Percentiles rank a stretch among this genome's conserved stretches.
Conservation (phyloP, 495 filamentous ascomycete species). For the Penicillium dipodomyicola region DNA sequence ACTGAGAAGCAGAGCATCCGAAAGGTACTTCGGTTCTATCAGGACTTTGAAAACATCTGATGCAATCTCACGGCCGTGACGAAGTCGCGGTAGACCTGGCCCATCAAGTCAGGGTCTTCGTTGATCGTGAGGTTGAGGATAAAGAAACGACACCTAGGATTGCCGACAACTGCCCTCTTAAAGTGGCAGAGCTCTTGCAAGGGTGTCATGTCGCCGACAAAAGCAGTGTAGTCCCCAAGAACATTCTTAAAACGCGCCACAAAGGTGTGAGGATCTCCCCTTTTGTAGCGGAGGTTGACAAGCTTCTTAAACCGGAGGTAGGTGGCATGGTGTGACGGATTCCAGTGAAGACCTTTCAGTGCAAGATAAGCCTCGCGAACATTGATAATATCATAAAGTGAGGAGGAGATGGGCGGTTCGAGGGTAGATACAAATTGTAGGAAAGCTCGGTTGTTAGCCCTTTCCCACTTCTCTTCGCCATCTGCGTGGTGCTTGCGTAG, state of each 20-base stretch:
- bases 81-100: neutral
- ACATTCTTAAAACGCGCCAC: neutral
- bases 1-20: neutral
- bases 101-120: neutral
- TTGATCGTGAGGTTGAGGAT: neutral
- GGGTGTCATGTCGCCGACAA: neutral
- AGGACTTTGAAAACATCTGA: neutral
- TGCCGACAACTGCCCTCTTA: neutral
- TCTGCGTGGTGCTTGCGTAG: neutral
- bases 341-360: too few species aligned
- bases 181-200: neutral
- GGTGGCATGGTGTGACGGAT: too few species aligned
- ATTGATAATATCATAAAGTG: too few species aligned
- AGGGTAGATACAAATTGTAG: neutral
- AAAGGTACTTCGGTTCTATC: neutral
- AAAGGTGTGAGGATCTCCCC: neutral
- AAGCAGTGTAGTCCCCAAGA: neutral
- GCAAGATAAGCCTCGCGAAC: too few species aligned
- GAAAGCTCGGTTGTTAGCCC: neutral
- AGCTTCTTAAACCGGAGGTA: too few species aligned
- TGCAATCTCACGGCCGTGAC: neutral
- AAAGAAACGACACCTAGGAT: neutral
- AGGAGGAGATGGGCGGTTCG: neutral
- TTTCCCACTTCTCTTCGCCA: neutral
- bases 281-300: too few species aligned